These are phyloP conservation scores for Leccinum fibrillosum DNA, from an alignment of 768 basidiomycete species.

Conservation along the genomic window DNA sequence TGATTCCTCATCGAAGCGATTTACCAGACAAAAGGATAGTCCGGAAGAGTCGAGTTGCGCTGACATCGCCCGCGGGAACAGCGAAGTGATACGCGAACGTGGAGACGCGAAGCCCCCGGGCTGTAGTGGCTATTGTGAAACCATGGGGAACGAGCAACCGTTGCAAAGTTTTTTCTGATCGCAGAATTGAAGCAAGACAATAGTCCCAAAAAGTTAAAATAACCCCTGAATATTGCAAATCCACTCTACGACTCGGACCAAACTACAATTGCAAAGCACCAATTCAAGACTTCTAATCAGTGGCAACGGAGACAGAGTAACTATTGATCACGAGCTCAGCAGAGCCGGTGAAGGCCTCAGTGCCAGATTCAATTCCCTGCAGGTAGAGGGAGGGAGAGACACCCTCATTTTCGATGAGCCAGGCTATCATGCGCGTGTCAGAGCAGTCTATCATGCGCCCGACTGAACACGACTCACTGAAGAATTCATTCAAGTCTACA, in stretches of 20 bases:
- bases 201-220: conserved; percentile 11
- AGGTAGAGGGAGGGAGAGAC: conserved; percentile 48
- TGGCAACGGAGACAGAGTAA: conserved; percentile 39
- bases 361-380: conserved; percentile 54
- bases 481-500: conserved; percentile 52
- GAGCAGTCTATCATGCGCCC: background rate
- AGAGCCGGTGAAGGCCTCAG: conserved; percentile 51
- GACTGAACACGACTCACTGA: conserved; percentile 36
- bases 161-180: background rate
- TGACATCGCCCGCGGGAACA: background rate
- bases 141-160: conserved; percentile 23
- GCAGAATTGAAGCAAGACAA: conserved; percentile 22
- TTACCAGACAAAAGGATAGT: conserved; percentile 22
- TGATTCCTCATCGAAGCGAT: conserved; percentile 9
- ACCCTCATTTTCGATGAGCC: conserved; percentile 44
- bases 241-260: background rate
- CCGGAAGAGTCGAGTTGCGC: conserved; percentile 2
- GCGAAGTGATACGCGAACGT: conserved; percentile 18
- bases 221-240: background rate
- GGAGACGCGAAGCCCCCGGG: conserved; percentile 16
- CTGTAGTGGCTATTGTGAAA: conserved; percentile 27
- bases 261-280: background rate
- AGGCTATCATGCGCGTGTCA: conserved; percentile 32
- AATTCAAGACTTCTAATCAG: conserved; percentile 1
- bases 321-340: conserved; percentile 42